Evolutionary conservation across 805 yeast genomes (phyloP).

Genomic region (Limtongozyma cylindracea): DNA sequence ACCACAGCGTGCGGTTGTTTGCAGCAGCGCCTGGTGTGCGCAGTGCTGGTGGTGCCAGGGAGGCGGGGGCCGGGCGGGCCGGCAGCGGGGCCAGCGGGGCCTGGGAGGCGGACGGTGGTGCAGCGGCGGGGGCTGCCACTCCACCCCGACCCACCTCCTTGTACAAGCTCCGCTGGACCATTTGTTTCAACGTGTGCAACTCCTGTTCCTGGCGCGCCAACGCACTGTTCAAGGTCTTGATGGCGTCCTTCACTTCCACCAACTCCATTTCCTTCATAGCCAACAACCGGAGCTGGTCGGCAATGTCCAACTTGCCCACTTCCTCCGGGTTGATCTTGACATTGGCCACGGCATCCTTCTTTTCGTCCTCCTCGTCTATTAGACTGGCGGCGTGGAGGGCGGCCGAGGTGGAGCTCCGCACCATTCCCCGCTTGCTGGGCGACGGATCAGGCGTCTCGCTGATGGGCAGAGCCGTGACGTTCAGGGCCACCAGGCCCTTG

Average conservation of each 20-base stretch:
- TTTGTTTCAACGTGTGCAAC: conserved; percentile 20
- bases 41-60: conserved; percentile 1
- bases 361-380: too few relatives aligned
- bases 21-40: conserved; percentile 1
- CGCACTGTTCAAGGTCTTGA: conserved; percentile 14
- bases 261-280: conserved; percentile 49
- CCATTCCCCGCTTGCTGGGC: too few relatives aligned
- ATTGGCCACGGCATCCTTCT: too few relatives aligned
- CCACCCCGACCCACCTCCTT: conserved; percentile 12
- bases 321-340: too few relatives aligned
- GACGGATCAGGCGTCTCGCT: too few relatives aligned
- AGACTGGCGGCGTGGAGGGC: too few relatives aligned
- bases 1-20: conserved; percentile 3
- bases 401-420: too few relatives aligned
- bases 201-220: conserved; percentile 20
- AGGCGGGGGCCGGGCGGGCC: background rate
- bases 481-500: too few relatives aligned
- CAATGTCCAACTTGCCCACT: conserved; percentile 5
- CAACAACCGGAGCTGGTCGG: conserved; percentile 26
- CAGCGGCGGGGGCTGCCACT: too few relatives aligned
- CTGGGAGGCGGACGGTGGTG: too few relatives aligned
- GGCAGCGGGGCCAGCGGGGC: conserved; percentile 1
- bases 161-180: conserved; percentile 19
- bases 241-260: conserved; percentile 32
- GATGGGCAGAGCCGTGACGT: too few relatives aligned